Base-by-base conservation (phyloP, 345 rosid genomes). In the Heritiera littoralis region DNA sequence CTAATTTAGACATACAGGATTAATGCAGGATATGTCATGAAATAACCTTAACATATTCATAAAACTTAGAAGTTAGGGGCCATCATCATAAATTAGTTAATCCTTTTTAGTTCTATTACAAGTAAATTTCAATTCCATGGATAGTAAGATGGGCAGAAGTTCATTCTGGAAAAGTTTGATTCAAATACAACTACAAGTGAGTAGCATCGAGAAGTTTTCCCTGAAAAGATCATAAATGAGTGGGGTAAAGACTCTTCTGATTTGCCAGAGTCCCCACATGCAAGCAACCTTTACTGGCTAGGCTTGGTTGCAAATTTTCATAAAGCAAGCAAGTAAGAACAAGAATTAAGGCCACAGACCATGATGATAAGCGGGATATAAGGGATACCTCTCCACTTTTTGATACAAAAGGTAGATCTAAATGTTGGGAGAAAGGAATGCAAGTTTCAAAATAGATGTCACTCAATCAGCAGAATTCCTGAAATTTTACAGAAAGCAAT, bases 331-430 rank as follows among this genome's bases (percentile, higher is more conserved):
- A 56, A 32, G 77, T 55, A 32, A 15, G 67, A 56, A 38, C 66
- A 56, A 74, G 20, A 58, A 55, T 58, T 59, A 59, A 18, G 63
- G 59, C 9, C 38, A 15, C 7, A 10, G 28, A 23, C 70, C 14
- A 43, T 72, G 81, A 56, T 68, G 68, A 0, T 32, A 18, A 10
- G 76, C 85, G 82, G 68, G 80, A 83, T 66, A 75, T 76, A 9
- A 65, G 85, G 85, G 84, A 82, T 80, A 49, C 54, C 52, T 9
- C 9, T 59, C 6, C 73, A 30, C 65, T 78, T 83, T 82, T 71
- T n/a, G 72, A 43, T 59, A 80, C 85, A 78, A 38, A 6, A 54
- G 40, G 69, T 49, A 75, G 64, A 77, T 71, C 28, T 20, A 41
- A 55, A n/a, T 76, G 78, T 64, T 77, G 75, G 72, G 41, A 28